Evolutionary conservation across 1,284 basidiomycete species (phyloP), one percentile per base, ranked within the genome.

Genomic region (Malassezia arunalokei): DNA sequence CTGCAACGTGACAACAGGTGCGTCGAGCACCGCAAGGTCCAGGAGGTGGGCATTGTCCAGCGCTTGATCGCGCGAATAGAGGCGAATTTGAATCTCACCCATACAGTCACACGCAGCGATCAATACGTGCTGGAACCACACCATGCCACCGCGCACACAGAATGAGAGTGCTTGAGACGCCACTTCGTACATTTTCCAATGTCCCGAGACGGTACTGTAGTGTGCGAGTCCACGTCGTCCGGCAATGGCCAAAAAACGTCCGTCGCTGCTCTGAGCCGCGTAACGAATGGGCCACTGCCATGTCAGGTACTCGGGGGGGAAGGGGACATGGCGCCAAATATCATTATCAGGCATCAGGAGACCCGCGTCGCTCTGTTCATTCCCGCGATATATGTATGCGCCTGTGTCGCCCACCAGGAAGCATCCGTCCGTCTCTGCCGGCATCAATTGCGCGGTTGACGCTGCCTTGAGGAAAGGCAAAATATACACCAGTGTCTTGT

Each of bases 271-370:
- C 53, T 98, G 81, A 5, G 86, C 85, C 6, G 91, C 91, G 70
- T 91, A 94, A 37, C 84, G 83, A 39, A 98, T 84, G 0, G 94
- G 94, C 87, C 92, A 95, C 65, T 98, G 94, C 11, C 82, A 79
- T 0, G 88, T 81, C 35, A 96, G 77, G 74, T 98, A 99, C 17
- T 78, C 77, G 64, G 85, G 82, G 0, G 94, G 94, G n/a, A 98
- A 82, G 83, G 86, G 58, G 46, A 65, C 49, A 39, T 59, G 57
- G 27, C 62, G 67, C 67, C 67, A 70, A 7, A 95, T 89, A 65
- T 96, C 92, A 3, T 87, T 88, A 68, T 95, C 91, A n/a, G 92
- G 92, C 68, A 95, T 95, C 72, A 98, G 95, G 43, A 98, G 84
- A 67, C 88, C 91, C 83, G 94, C 86, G 68, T 98, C 92, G 7